Conservation (phyloP, 140 eudicot genomes). For the Cichorium intybus region DNA sequence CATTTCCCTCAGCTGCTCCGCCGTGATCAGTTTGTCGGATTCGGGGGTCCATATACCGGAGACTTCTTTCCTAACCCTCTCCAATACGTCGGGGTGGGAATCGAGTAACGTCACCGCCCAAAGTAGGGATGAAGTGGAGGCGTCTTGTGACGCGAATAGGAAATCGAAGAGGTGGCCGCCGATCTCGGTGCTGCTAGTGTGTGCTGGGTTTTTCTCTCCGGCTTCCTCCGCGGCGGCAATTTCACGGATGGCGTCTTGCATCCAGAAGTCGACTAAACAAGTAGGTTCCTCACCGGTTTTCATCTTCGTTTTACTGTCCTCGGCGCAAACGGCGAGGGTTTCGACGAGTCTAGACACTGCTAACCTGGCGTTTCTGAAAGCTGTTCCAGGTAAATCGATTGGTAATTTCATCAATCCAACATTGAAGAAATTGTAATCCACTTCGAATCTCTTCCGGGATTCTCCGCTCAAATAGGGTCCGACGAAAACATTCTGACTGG, state of each 20-base stretch:
- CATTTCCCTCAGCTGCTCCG: constrained; percentile 71
- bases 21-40: constrained; percentile 34
- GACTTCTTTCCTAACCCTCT: constrained; percentile 54
- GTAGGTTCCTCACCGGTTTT: constrained; percentile 46
- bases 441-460: constrained; percentile 43
- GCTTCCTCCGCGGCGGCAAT: constrained; percentile 27
- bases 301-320: constrained; percentile 56
- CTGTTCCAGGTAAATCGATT: constrained; percentile 74
- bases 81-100: constrained; percentile 60
- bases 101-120: constrained; percentile 83
- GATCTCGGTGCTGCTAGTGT: constrained; percentile 37
- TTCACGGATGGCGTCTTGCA: constrained; percentile 64
- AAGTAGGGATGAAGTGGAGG: constrained; percentile 79
- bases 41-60: constrained; percentile 56
- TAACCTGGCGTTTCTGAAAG: constrained; percentile 67
- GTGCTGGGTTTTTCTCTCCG: constrained; percentile 33
- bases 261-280: constrained; percentile 84
- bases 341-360: constrained; percentile 59
- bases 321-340: constrained; percentile 59
- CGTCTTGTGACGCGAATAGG: constrained; percentile 85
- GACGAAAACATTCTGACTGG: constrained; percentile 80
- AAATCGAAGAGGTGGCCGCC: constrained; percentile 86
- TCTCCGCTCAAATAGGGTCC: constrained; percentile 64
- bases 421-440: constrained; percentile 71
- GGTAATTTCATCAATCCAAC: constrained; percentile 79